Evolutionary conservation across 2,329 filamentous ascomycete genomes (phyloP).

Genomic region (Apiospora koreana): DNA sequence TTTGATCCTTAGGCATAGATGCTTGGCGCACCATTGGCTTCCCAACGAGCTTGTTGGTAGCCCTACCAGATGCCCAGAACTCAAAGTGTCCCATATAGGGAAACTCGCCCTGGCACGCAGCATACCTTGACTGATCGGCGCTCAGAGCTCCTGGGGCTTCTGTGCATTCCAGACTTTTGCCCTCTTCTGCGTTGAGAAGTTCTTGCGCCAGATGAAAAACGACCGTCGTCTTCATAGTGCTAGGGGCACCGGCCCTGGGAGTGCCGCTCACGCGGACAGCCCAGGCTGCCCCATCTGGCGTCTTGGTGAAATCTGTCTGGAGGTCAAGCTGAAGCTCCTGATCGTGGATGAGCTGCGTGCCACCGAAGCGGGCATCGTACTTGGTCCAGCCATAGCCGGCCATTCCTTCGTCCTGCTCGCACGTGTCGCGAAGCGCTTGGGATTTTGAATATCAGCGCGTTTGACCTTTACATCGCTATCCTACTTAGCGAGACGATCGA

Average conservation of each 20-base stretch:
- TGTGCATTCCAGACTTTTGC: slow-evolving; percentile 65
- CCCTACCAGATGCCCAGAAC: slow-evolving; percentile 68
- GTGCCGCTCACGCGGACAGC: slow-evolving; percentile 83
- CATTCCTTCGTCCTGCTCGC: slow-evolving; percentile 93
- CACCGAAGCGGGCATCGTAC: slow-evolving; percentile 86
- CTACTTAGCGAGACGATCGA: background rate
- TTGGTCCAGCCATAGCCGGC: slow-evolving; percentile 97
- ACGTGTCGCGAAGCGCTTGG: slow-evolving; percentile 85
- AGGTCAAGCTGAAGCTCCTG: slow-evolving; percentile 85
- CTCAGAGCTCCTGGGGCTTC: slow-evolving; percentile 74
- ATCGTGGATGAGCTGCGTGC: slow-evolving; percentile 88
- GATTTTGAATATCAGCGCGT: slow-evolving; percentile 11
- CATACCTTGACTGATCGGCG: slow-evolving; percentile 73
- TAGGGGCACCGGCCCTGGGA: slow-evolving; percentile 67
- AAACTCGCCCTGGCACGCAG: slow-evolving; percentile 68
- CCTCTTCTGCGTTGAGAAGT: slow-evolving; percentile 50
- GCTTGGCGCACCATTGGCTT: slow-evolving; percentile 75
- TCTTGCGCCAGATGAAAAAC: slow-evolving; percentile 59
- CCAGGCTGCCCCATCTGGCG: slow-evolving; percentile 93
- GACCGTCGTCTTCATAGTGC: slow-evolving; percentile 72
- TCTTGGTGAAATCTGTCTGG: slow-evolving; percentile 90
- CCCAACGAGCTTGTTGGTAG: slow-evolving; percentile 54
- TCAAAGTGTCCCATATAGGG: slow-evolving; percentile 64
- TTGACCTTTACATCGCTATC: background rate
- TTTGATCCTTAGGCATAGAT: slow-evolving; percentile 61